Conservation (phyloP, 495 filamentous ascomycete species). For the Podospora pseudoanserina region DNA sequence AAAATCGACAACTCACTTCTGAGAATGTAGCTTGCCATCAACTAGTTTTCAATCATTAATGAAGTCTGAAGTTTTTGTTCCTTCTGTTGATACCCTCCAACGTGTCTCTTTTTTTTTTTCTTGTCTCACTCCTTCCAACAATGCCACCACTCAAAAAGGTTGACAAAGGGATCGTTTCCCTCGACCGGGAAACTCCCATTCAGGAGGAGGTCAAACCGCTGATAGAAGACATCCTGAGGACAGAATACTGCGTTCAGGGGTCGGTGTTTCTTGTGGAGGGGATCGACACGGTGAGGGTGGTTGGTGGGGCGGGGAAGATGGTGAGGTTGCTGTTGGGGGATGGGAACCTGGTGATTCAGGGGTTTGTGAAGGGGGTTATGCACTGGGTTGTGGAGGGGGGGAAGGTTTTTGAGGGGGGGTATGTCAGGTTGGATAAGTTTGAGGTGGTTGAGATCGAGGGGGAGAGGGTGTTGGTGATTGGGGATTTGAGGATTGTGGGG, state of each 20-base stretch:
- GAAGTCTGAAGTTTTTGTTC: neutral
- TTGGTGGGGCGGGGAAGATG: neutral
- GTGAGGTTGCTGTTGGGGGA: conserved; percentile 42
- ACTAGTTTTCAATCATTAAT: neutral
- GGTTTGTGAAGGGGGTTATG: conserved; percentile 35
- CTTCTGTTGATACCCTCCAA: neutral
- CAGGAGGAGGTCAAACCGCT: conserved; percentile 46
- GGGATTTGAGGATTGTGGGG: conserved; percentile 39
- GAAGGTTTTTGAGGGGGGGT: conserved; percentile 38
- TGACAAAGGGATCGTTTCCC: conserved; percentile 11
- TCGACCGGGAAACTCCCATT: conserved; percentile 29
- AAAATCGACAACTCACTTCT: neutral
- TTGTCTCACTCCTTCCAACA: neutral
- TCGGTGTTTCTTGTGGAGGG: conserved; percentile 46
- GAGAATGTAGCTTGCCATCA: neutral
- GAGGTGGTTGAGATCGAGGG: conserved; percentile 14
- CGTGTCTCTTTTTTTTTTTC: neutral
- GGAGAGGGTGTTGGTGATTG: conserved; percentile 36
- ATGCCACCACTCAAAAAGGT: conserved; percentile 1
- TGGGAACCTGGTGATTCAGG: conserved; percentile 45
- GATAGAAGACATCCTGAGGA: conserved; percentile 43
- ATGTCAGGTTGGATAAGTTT: conserved; percentile 37
- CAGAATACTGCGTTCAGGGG: conserved; percentile 36
- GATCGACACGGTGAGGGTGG: conserved; percentile 31
- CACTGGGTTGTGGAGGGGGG: conserved; percentile 38